phyloP scores from a whole-genome alignment of 176 grass and related monocot genomes.

The Ensete ventricosum region DNA sequence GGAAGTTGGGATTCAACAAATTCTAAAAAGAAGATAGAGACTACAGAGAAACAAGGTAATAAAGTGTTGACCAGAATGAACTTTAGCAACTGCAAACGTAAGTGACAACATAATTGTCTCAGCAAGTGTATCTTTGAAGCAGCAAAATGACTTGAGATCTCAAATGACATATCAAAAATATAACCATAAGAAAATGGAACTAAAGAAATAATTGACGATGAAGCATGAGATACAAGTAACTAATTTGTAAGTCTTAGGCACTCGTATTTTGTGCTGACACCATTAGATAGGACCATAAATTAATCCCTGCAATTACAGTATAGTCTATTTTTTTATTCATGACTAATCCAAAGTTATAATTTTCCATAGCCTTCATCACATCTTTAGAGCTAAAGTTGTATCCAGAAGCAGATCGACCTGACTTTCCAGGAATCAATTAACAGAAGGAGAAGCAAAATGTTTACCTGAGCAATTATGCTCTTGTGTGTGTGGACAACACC shows the following conservation, averaged over 20 bases:
- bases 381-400: neutral
- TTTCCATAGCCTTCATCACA: neutral
- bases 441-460: neutral
- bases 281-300: neutral
- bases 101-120: neutral
- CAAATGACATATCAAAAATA: slow-evolving; percentile 1
- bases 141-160: neutral
- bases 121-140: neutral
- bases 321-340: neutral
- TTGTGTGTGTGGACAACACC: slow-evolving; percentile 85
- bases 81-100: neutral
- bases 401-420: neutral
- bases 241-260: neutral
- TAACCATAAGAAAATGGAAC: neutral
- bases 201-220: neutral
- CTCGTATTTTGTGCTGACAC: neutral
- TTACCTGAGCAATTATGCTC: slow-evolving; percentile 74
- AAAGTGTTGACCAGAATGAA: neutral
- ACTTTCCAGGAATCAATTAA: neutral
- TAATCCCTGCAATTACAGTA: neutral
- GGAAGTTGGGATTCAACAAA: neutral
- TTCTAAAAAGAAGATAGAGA: neutral
- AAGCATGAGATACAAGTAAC: neutral
- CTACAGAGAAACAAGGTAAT: neutral
- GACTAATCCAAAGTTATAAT: neutral